Conservation (phyloP, 768 basidiomycete genomes). For the Bullera alba region DNA sequence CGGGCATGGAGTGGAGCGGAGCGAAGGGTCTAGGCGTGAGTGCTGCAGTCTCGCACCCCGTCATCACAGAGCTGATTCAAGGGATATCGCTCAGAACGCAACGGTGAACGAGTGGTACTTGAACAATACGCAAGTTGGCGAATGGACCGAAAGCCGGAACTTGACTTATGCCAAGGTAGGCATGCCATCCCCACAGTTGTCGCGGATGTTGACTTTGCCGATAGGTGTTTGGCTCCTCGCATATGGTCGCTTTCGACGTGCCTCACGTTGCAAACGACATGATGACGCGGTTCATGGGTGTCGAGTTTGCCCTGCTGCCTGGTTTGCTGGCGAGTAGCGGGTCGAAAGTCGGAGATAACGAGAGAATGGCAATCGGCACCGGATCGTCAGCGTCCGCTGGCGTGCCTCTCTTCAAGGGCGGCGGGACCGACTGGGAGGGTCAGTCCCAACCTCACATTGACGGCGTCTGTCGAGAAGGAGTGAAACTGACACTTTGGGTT, state of each 20-base stretch:
- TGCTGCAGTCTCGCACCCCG: slow-evolving; percentile 18
- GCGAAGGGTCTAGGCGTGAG: slow-evolving; percentile 73
- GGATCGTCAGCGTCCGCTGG: slow-evolving; percentile 46
- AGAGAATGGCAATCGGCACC: slow-evolving; percentile 61
- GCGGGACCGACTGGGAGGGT: slow-evolving; percentile 80
- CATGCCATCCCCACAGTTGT: background rate
- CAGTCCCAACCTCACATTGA: slow-evolving; percentile 17
- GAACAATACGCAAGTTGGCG: slow-evolving; percentile 68
- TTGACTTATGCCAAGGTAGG: slow-evolving; percentile 84
- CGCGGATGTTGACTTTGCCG: background rate
- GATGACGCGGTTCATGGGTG: slow-evolving; percentile 95
- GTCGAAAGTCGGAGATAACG: slow-evolving; percentile 65
- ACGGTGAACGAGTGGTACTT: slow-evolving; percentile 52
- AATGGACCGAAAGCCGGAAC: slow-evolving; percentile 83
- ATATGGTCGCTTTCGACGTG: slow-evolving; percentile 78
- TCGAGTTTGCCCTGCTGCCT: slow-evolving; percentile 73
- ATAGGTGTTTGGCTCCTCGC: slow-evolving; percentile 84
- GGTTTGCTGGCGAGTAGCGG: slow-evolving; percentile 76
- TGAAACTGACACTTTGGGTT: background rate
- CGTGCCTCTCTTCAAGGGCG: slow-evolving; percentile 63
- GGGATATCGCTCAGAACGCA: too few relatives aligned
- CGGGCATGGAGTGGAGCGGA: slow-evolving; percentile 77
- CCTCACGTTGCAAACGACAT: slow-evolving; percentile 89
- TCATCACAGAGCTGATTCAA: too few relatives aligned
- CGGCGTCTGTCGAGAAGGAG: slow-evolving; percentile 10